phyloP scores from a whole-genome alignment of 139 green algal genomes.

The Coccomyxa sp. region DNA sequence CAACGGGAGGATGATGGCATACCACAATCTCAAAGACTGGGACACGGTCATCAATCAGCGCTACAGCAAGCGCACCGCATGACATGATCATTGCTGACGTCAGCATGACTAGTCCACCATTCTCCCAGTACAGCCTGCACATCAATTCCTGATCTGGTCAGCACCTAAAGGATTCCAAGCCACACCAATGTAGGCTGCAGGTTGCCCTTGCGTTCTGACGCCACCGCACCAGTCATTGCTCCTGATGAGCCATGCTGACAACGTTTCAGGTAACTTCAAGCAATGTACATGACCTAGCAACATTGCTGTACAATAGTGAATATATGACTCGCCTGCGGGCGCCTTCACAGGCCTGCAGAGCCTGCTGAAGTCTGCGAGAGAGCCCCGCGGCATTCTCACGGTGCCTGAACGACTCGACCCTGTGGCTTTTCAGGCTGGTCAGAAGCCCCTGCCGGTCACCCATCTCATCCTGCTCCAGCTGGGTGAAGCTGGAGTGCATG shows the following conservation, averaged over 20 bases:
- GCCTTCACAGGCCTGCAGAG: no score
- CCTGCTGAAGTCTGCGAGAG: no score
- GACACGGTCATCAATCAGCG: constrained; percentile 9
- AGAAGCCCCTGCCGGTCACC: no score
- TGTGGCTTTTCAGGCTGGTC: no score
- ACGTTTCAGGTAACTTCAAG: background rate
- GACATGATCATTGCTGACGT: background rate
- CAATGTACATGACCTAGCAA: no score
- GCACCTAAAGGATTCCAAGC: no score
- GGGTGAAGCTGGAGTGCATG: no score
- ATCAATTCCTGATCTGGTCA: background rate
- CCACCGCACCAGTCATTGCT: background rate
- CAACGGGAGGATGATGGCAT: background rate
- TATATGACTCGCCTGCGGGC: no score
- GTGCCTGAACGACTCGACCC: no score
- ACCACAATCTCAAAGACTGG: constrained; percentile 29
- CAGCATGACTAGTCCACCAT: background rate
- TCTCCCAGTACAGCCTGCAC: background rate
- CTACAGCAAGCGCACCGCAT: background rate
- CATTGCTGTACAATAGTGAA: no score
- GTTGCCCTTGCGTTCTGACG: background rate
- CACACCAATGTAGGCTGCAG: background rate
- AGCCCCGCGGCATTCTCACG: no score
- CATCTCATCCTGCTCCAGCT: no score
- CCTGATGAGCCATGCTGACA: background rate